These are phyloP conservation scores for Lipomyces oligophaga DNA, from an alignment of 805 yeast genomes.

Conservation along the genomic window DNA sequence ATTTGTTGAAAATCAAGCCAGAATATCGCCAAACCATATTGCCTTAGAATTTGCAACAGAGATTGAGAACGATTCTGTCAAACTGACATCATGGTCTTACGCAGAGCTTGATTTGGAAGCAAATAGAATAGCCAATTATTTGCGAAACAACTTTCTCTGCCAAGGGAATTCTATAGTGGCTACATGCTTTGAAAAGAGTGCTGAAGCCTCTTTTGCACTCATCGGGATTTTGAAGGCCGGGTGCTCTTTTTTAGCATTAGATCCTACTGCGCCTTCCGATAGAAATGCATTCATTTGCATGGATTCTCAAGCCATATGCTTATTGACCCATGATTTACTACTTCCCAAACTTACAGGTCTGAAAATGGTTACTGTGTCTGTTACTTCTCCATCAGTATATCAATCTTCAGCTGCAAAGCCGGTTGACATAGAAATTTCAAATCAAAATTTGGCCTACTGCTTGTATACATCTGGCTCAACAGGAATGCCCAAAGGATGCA, in stretches of 20 bases:
- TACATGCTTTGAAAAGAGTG: slow-evolving; percentile 31
- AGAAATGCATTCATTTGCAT: slow-evolving; percentile 24
- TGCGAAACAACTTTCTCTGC: slow-evolving; percentile 5
- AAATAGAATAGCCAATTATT: slow-evolving; percentile 24
- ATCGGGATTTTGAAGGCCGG: slow-evolving; percentile 31
- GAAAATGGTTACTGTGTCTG: slow-evolving; percentile 9
- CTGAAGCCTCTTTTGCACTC: slow-evolving; percentile 31
- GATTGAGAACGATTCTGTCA: slow-evolving; percentile 2
- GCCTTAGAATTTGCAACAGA: slow-evolving; percentile 29
- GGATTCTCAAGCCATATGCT: slow-evolving; percentile 25
- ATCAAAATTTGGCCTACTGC: slow-evolving; percentile 26
- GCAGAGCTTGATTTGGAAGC: slow-evolving; percentile 24
- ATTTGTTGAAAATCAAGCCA: slow-evolving; percentile 27
- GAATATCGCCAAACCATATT: slow-evolving; percentile 7
- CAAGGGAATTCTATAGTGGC: slow-evolving; percentile 19
- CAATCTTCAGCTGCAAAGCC: neutral
- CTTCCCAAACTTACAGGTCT: neutral
- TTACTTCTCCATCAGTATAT: neutral
- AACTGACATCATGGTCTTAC: slow-evolving; percentile 25
- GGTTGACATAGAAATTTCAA: neutral
- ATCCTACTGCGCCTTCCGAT: slow-evolving; percentile 29
- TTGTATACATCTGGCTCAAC: slow-evolving; percentile 35
- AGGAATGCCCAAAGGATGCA: slow-evolving; percentile 33
- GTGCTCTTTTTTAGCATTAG: slow-evolving; percentile 30
- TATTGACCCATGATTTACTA: slow-evolving; percentile 21